A percentile compares a stretch with the other conserved stretches of the same genome.
These are phyloP conservation scores for Scopulariopsis brevicaulis DNA, from an alignment of 2,329 filamentous ascomycete genomes.

Conservation along the genomic window DNA sequence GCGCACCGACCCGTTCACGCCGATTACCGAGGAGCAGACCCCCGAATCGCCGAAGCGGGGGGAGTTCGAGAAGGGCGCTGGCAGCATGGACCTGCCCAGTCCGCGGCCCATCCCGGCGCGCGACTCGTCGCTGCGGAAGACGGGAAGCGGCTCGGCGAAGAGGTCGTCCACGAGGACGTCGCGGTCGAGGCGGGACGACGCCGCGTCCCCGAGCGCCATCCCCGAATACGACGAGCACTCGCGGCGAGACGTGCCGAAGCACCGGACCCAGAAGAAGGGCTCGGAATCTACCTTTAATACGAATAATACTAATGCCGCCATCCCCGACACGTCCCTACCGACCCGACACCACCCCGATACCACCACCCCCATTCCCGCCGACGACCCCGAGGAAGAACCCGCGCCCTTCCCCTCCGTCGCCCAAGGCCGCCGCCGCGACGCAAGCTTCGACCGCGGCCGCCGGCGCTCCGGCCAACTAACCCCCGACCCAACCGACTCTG, in stretches of 20 bases:
- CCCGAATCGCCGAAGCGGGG: constrained; percentile 13
- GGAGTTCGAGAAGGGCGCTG: constrained; percentile 16
- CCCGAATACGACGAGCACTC: constrained; percentile 23
- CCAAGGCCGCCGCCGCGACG: constrained; percentile 42
- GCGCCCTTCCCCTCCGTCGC: constrained; percentile 60
- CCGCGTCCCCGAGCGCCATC: constrained; percentile 21
- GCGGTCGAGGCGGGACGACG: constrained; percentile 34
- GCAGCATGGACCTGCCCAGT: constrained; percentile 19
- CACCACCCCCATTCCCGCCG: constrained; percentile 9
- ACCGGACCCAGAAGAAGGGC: not conserved
- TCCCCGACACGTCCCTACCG: constrained; percentile 1
- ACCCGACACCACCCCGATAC: not conserved
- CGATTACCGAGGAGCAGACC: constrained; percentile 43
- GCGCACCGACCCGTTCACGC: constrained; percentile 33
- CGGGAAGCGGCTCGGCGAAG: constrained; percentile 34
- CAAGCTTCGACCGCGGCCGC: constrained; percentile 32
- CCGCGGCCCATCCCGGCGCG: constrained; percentile 50
- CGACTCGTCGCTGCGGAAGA: constrained; percentile 56
- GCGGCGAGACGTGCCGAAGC: not conserved
- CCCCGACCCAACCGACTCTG: constrained; percentile 31
- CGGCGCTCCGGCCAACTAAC: constrained; percentile 36
- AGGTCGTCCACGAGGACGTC: constrained; percentile 38
- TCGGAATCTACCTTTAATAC: not conserved
- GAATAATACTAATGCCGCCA: not conserved
- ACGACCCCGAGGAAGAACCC: constrained; percentile 39